Percentiles rank a stretch among this genome's conserved stretches.
Evolutionary conservation across 257 asterid genomes (phyloP).

Genomic region (Paraleonurus japonicus): DNA sequence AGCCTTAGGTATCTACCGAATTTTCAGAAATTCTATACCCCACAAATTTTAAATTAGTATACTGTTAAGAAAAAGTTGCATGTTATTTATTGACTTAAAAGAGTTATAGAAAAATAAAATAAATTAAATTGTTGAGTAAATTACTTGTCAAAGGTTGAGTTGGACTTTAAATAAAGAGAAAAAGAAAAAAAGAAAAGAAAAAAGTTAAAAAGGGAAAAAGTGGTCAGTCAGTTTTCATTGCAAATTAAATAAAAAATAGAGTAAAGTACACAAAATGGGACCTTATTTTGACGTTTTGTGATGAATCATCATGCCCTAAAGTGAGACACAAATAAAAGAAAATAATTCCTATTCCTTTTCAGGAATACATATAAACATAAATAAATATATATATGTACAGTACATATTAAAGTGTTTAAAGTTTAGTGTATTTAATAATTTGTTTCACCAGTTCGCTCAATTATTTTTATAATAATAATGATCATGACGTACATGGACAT

Average conservation of each 20-base stretch:
- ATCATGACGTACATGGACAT: constrained; percentile 2
- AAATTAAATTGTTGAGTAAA: constrained; percentile 14
- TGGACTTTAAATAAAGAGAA: constrained; percentile 24
- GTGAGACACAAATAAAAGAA: constrained; percentile 35
- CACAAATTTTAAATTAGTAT: not conserved
- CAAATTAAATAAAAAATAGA: constrained; percentile 29
- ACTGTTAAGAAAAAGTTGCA: not conserved
- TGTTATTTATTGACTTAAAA: constrained; percentile 1
- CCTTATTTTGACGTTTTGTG: constrained; percentile 63
- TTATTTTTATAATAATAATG: constrained; percentile 13
- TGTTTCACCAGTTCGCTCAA: not conserved
- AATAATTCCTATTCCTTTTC: constrained; percentile 30
- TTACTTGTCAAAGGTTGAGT: constrained; percentile 22
- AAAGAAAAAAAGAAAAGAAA: not conserved
- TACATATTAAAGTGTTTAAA: not conserved
- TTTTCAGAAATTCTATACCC: not conserved
- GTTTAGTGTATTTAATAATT: constrained; percentile 2
- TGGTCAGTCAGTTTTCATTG: constrained; percentile 40
- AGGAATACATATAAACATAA: not conserved
- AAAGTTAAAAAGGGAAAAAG: constrained; percentile 20
- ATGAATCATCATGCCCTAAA: constrained; percentile 51
- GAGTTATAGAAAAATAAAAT: not conserved
- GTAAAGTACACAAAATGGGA: constrained; percentile 38
- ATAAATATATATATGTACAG: not conserved
- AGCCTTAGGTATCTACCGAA: not conserved